Evolutionary conservation across 306 rosid species (phyloP).

Genomic region (Pterocarpus macrocarpus): DNA sequence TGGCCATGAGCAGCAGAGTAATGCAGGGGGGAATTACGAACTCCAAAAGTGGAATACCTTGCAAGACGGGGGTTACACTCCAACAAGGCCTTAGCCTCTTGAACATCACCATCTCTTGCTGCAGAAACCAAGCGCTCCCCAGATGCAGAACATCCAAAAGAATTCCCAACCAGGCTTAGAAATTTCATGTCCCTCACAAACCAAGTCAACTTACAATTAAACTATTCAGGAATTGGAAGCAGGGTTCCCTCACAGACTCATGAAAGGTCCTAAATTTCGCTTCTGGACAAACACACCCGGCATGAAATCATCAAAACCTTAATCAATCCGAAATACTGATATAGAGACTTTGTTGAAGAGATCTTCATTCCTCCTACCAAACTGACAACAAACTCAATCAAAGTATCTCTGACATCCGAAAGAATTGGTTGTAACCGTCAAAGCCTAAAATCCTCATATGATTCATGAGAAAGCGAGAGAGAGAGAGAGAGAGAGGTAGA

Average conservation of each 20-base stretch:
- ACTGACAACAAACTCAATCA: conserved; percentile 52
- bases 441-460: conserved; percentile 46
- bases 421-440: conserved; percentile 61
- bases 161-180: conserved; percentile 83
- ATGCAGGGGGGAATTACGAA: conserved; percentile 96
- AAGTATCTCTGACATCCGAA: conserved; percentile 36
- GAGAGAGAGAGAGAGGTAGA: conserved; percentile 25
- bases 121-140: conserved; percentile 98
- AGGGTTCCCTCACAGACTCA: conserved; percentile 39
- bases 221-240: conserved; percentile 30
- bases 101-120: conserved; percentile 98
- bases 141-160: conserved; percentile 99
- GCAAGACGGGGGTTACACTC: conserved; percentile 94
- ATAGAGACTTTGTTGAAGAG: not conserved
- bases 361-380: conserved; percentile 55
- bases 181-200: conserved; percentile 66
- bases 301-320: conserved; percentile 50
- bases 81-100: conserved; percentile 94
- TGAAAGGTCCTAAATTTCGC: conserved; percentile 26
- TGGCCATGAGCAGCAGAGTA: conserved; percentile 99
- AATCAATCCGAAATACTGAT: conserved; percentile 47
- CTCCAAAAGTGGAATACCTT: conserved; percentile 92
- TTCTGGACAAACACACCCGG: conserved; percentile 25
- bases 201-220: conserved; percentile 31
- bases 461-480: conserved; percentile 25